Conservation (phyloP, 176 grass and related monocot genomes). For the Carex myosuroides region DNA sequence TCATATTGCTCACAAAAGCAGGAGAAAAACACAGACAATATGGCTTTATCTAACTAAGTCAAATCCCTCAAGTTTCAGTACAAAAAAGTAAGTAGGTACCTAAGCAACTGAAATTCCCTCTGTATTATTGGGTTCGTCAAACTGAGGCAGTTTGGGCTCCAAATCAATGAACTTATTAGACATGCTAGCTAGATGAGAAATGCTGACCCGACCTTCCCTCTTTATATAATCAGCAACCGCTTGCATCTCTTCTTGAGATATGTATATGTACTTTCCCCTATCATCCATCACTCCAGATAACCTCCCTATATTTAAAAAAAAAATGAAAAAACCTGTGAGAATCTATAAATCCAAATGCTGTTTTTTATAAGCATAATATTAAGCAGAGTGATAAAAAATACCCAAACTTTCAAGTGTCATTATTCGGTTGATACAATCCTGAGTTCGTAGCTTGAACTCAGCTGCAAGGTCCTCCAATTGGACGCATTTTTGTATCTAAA, state of each 20-base stretch:
- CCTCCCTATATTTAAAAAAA: slow-evolving; percentile 35
- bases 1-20: background rate
- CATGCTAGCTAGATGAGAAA: slow-evolving; percentile 73
- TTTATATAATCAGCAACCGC: slow-evolving; percentile 86
- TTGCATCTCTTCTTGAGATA: slow-evolving; percentile 85
- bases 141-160: slow-evolving; percentile 46
- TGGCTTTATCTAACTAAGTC: background rate
- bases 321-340: background rate
- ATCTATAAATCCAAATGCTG: background rate
- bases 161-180: slow-evolving; percentile 88
- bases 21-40: background rate
- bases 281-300: slow-evolving; percentile 98
- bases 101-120: background rate
- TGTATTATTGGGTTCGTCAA: slow-evolving; percentile 1
- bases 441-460: slow-evolving; percentile 85
- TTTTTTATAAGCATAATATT: background rate
- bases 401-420: slow-evolving; percentile 68
- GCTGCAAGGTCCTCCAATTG: slow-evolving; percentile 86
- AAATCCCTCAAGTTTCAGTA: background rate
- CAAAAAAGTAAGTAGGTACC: background rate
- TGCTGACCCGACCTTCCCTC: slow-evolving; percentile 82
- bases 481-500: slow-evolving; percentile 92
- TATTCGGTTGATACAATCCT: slow-evolving; percentile 96
- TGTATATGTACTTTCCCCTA: slow-evolving; percentile 94
- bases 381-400: slow-evolving; percentile 23